These are phyloP conservation scores for Cladorrhinum sp. DNA, from an alignment of 2,329 filamentous ascomycete species.

Conservation along the genomic window DNA sequence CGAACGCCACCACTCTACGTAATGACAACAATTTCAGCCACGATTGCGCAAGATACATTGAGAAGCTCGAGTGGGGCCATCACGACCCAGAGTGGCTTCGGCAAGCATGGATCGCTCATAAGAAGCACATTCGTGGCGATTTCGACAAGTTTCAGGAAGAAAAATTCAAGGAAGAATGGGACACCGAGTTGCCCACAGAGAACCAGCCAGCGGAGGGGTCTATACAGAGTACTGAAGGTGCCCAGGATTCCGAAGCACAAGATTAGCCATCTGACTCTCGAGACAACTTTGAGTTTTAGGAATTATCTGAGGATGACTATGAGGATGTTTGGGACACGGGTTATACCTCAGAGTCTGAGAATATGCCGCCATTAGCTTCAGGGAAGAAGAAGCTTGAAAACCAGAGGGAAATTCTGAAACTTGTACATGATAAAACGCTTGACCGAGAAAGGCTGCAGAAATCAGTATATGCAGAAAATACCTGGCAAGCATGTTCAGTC, in stretches of 20 bases:
- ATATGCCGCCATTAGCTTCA: too few relatives aligned
- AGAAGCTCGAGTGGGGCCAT: constrained; percentile 45
- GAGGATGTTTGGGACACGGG: too few relatives aligned
- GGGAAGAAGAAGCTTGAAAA: too few relatives aligned
- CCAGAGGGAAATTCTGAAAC: too few relatives aligned
- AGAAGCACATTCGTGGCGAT: constrained; percentile 45
- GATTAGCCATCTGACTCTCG: not conserved
- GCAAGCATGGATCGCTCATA: constrained; percentile 51
- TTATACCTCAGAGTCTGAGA: too few relatives aligned
- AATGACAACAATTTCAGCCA: constrained; percentile 44
- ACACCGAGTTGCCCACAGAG: constrained; percentile 38
- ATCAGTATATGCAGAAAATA: too few relatives aligned
- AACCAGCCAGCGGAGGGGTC: constrained; percentile 23
- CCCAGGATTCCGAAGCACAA: not conserved
- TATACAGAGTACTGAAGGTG: not conserved
- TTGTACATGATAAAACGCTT: too few relatives aligned
- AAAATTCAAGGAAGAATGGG: constrained; percentile 50
- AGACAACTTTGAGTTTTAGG: not conserved
- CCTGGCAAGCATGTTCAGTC: too few relatives aligned
- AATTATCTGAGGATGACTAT: too few relatives aligned
- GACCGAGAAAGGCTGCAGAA: too few relatives aligned
- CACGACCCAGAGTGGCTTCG: constrained; percentile 53
- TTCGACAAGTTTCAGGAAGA: constrained; percentile 47
- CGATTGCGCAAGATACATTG: constrained; percentile 41
- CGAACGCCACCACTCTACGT: constrained; percentile 35